Evolutionary conservation across 2,329 filamentous ascomycete species (phyloP).

Genomic region (Penicillium sp.): DNA sequence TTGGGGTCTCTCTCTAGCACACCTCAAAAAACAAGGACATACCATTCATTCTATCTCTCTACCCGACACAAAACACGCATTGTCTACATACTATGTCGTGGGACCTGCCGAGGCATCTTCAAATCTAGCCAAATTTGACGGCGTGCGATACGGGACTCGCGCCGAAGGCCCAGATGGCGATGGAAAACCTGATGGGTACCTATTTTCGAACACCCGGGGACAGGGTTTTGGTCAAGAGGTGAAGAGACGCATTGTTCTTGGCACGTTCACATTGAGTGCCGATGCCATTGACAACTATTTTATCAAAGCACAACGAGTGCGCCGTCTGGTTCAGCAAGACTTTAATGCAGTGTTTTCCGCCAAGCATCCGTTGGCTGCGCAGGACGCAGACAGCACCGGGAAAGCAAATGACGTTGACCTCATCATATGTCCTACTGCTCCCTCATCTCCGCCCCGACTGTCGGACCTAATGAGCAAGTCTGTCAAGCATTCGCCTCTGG

Average conservation of each 20-base stretch:
- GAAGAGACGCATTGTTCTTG: constrained; percentile 79
- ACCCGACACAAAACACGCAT: constrained; percentile 77
- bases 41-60: constrained; percentile 74
- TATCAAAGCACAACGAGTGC: constrained; percentile 84
- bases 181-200: constrained; percentile 51
- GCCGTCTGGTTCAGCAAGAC: constrained; percentile 78
- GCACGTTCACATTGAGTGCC: constrained; percentile 85
- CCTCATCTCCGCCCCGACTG: constrained; percentile 68
- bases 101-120: constrained; percentile 94
- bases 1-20: constrained; percentile 64
- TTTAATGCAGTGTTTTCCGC: constrained; percentile 76
- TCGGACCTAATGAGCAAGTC: constrained; percentile 49
- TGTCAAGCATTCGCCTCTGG: constrained; percentile 52
- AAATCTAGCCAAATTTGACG: constrained; percentile 95
- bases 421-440: constrained; percentile 81
- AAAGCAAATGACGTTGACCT: constrained; percentile 64
- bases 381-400: constrained; percentile 2
- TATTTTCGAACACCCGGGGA: constrained; percentile 75
- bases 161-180: constrained; percentile 50
- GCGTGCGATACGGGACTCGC: constrained; percentile 80
- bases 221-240: constrained; percentile 80
- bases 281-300: constrained; percentile 96
- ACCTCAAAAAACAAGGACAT: constrained; percentile 65
- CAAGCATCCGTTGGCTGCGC: constrained; percentile 61
- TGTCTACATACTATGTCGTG: constrained; percentile 92